Conservation (phyloP, 2,329 filamentous ascomycete species). For the Hypoxylon sp. region DNA sequence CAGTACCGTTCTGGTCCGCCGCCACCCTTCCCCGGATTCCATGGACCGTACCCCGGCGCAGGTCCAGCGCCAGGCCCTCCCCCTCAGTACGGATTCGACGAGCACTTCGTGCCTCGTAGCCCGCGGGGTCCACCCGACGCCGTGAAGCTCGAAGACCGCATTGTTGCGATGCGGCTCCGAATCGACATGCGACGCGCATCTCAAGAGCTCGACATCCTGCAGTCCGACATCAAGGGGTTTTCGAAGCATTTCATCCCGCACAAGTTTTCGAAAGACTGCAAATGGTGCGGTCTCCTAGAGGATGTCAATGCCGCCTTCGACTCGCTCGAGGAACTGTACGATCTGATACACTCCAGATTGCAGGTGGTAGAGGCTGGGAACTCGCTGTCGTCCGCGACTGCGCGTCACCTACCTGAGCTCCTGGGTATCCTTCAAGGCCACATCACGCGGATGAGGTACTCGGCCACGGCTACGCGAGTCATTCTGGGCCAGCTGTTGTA, state of each 20-base stretch:
- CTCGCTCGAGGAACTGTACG: constrained; percentile 13
- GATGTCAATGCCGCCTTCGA: neutral
- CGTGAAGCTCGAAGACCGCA: constrained; percentile 21
- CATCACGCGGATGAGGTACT: constrained; percentile 28
- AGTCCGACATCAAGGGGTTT: constrained; percentile 7
- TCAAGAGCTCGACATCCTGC: constrained; percentile 9
- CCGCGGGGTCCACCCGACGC: neutral
- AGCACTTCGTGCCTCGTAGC: neutral
- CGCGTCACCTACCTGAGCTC: constrained; percentile 9
- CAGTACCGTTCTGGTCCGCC: neutral
- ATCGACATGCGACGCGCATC: neutral
- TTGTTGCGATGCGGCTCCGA: constrained; percentile 25
- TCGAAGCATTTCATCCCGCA: neutral
- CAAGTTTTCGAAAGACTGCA: neutral
- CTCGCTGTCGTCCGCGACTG: neutral
- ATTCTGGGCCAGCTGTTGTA: constrained; percentile 8
- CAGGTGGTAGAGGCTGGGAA: constrained; percentile 12
- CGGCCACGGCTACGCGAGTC: neutral
- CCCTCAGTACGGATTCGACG: neutral
- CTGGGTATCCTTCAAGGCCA: constrained; percentile 19
- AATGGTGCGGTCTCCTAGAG: neutral
- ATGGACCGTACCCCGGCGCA: neutral
- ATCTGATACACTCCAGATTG: neutral
- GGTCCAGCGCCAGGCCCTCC: constrained; percentile 4
- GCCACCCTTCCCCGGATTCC: constrained; percentile 5